Conservation (phyloP, 441 rosid genomes). For the Sinapis alba region DNA sequence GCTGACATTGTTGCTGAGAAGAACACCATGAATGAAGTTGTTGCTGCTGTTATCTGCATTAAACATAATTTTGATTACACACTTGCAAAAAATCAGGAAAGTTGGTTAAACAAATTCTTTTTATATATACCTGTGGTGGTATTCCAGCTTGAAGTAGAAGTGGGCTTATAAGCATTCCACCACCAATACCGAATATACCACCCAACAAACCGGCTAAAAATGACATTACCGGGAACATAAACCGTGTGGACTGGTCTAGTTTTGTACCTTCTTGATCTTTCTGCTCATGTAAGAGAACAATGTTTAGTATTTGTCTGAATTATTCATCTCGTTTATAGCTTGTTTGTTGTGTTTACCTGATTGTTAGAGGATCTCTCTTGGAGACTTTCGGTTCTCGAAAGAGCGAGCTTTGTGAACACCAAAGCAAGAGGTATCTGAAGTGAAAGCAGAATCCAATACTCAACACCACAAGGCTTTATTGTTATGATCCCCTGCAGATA, state of each 20-base stretch:
- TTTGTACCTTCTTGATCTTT: constrained; percentile 46
- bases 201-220: constrained; percentile 81
- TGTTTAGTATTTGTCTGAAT: constrained; percentile 27
- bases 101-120: neutral
- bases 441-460: constrained; percentile 75
- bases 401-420: constrained; percentile 70
- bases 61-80: neutral
- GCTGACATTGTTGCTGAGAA: constrained; percentile 91
- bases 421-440: constrained; percentile 91
- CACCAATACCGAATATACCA: constrained; percentile 89
- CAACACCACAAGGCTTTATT: constrained; percentile 69
- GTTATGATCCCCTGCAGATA: constrained; percentile 66
- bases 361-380: constrained; percentile 28
- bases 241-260: constrained; percentile 19
- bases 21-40: constrained; percentile 91
- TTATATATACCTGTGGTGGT: constrained; percentile 64
- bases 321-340: constrained; percentile 1
- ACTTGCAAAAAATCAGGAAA: constrained; percentile 25
- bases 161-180: constrained; percentile 94
- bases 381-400: constrained; percentile 48
- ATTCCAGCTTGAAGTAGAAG: constrained; percentile 88
- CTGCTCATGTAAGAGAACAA: constrained; percentile 31
- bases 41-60: constrained; percentile 78
- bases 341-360: constrained; percentile 15
- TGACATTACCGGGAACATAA: constrained; percentile 72